Evolutionary conservation across 2,329 filamentous ascomycete species (phyloP), one percentile per base, ranked within the genome.

Genomic region (Penicillium sp.): DNA sequence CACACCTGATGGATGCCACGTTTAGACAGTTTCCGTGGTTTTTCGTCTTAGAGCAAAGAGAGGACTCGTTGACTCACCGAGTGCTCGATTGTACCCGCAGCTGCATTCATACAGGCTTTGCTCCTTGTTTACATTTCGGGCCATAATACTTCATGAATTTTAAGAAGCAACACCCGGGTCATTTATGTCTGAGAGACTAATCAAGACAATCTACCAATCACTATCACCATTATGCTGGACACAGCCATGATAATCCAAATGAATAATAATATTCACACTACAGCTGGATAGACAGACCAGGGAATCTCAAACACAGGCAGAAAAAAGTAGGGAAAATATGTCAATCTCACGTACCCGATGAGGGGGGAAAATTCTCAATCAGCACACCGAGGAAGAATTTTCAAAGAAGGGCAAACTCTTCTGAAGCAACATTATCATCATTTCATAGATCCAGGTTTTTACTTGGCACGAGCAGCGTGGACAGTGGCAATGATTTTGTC

Each of bases 401-500:
- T 30, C 26, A 45, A 22, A 51, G 35, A 51, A 42, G 26, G 40
- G 19, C 22, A 10, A 37, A 60, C 61, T 63, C 62, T 62, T 61
- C 53, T 63, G 49, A 66, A 38, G 59, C 48, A 55, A 69, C 61
- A 68, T 69, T 65, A 64, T 69, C 66, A 59, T 68, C 58, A 65
- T 61, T 55, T 68, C 57, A 56, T 62, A 28, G 52, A 57, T 53
- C 37, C 55, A 49, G 30, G 42, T 38, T 64, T 63, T 69, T 70
- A 79, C 68, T 78, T 80, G 69, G 76, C 77, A 63, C 76, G 76
- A 38, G 77, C 71, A 52, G 72, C 70, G 58, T 94, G 89, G 56
- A 97, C 94, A 51, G 84, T 86, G 65, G 86, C 80, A 76, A 98
- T 97, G 74, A 99, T 97, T 81, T 89, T 94, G 52, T 90, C 87